phyloP scores from a whole-genome alignment of 768 basidiomycete genomes.

The Pisolithus sp. region DNA sequence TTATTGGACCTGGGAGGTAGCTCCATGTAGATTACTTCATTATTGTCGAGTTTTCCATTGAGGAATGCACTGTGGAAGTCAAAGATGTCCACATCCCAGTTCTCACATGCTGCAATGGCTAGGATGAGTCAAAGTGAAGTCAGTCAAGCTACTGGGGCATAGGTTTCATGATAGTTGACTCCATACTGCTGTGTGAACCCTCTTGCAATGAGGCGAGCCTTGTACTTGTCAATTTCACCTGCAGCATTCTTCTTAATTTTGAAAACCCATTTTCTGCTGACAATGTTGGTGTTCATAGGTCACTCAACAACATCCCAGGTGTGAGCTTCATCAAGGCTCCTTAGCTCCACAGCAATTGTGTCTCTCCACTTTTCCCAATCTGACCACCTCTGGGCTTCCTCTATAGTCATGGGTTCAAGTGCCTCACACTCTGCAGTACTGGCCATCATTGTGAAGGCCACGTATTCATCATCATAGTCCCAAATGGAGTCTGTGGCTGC shows the following conservation, averaged over 20 bases:
- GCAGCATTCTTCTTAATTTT: conserved; percentile 31
- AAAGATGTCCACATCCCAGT: conserved; percentile 32
- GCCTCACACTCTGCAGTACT: background rate
- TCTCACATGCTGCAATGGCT: conserved; percentile 6
- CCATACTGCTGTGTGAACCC: conserved; percentile 4
- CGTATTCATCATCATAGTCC: too few species aligned
- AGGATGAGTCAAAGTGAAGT: conserved; percentile 3
- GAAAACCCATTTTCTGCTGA: conserved; percentile 36
- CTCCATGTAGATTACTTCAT: conserved; percentile 37
- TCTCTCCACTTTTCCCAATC: conserved; percentile 1
- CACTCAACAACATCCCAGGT: conserved; percentile 7
- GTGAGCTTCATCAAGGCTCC: background rate
- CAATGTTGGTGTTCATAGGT: background rate
- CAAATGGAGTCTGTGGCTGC: too few species aligned
- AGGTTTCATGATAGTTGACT: conserved; percentile 6
- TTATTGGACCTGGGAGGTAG: conserved; percentile 27
- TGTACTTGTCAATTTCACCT: conserved; percentile 25
- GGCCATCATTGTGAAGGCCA: too few species aligned
- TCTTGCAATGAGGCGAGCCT: background rate
- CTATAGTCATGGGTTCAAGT: background rate
- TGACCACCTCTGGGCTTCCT: background rate
- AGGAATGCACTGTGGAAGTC: conserved; percentile 40
- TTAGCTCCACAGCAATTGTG: conserved; percentile 5
- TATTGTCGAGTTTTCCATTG: conserved; percentile 30
- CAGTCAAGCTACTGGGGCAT: conserved; percentile 1